phyloP scores from a whole-genome alignment of 1,284 basidiomycete genomes.

The Trichosporon ovoides region DNA sequence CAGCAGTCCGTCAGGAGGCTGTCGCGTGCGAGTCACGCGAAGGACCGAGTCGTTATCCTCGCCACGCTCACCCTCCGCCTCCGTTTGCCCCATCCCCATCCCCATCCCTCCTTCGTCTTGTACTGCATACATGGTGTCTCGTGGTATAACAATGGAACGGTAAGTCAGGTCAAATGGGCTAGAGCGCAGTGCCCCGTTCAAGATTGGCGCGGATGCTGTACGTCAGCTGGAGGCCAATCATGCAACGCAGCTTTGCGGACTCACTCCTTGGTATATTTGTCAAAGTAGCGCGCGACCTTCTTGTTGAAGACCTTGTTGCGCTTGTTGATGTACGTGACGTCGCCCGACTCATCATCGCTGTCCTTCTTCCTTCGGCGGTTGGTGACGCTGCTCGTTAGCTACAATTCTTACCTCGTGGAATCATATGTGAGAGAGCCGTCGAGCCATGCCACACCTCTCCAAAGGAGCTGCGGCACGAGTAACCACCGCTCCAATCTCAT shows the following conservation, averaged over 20 bases:
- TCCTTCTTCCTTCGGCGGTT: constrained; percentile 58
- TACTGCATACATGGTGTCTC: constrained; percentile 5
- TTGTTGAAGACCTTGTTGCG: constrained; percentile 98
- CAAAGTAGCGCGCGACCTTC: constrained; percentile 96
- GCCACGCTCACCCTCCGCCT: no score
- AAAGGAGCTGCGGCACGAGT: background rate
- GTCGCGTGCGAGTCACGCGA: background rate
- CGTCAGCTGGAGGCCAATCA: constrained; percentile 4
- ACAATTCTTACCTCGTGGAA: background rate
- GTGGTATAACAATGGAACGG: constrained; percentile 3
- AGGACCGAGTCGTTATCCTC: no score
- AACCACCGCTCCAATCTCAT: background rate
- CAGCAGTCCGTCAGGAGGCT: no score
- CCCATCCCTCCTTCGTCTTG: no score
- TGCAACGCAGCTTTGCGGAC: constrained; percentile 6
- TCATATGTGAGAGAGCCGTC: background rate
- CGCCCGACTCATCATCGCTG: constrained; percentile 82
- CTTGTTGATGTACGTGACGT: constrained; percentile 99
- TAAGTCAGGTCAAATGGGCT: constrained; percentile 12
- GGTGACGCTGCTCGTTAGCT: constrained; percentile 5
- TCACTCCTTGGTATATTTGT: constrained; percentile 86
- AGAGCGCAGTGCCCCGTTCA: constrained; percentile 88
- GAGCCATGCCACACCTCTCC: background rate
- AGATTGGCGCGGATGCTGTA: constrained; percentile 77
- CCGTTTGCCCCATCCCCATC: no score